Conservation (phyloP, 2,329 filamentous ascomycete species). For the Ophiobolus disseminans region DNA sequence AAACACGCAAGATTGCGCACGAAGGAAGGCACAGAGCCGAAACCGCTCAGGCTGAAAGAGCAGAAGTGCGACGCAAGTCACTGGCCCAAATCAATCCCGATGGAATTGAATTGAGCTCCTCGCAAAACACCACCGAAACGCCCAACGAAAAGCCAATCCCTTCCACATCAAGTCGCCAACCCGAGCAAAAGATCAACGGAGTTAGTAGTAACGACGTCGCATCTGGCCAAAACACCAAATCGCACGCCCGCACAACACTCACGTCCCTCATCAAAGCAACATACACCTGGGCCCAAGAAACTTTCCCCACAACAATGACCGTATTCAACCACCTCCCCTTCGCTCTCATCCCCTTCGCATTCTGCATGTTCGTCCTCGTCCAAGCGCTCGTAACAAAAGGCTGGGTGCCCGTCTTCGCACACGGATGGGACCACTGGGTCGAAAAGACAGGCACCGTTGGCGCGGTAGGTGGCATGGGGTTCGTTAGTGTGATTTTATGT, state of each 20-base stretch:
- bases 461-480: constrained; percentile 74
- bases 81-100: constrained; percentile 15
- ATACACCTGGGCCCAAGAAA: constrained; percentile 70
- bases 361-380: constrained; percentile 77
- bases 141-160: constrained; percentile 20
- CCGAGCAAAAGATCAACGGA: constrained; percentile 7
- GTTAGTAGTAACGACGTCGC: background rate
- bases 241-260: constrained; percentile 61
- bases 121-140: background rate
- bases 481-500: constrained; percentile 73
- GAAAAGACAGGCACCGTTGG: constrained; percentile 72
- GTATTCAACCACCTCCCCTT: constrained; percentile 72
- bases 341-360: constrained; percentile 72
- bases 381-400: constrained; percentile 76
- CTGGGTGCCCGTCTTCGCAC: constrained; percentile 75
- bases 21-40: constrained; percentile 61
- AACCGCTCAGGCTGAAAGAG: constrained; percentile 44
- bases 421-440: constrained; percentile 78
- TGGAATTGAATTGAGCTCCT: constrained; percentile 8
- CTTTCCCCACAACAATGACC: constrained; percentile 72
- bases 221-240: constrained; percentile 1
- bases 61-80: constrained; percentile 41
- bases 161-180: constrained; percentile 4
- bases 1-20: constrained; percentile 68
- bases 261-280: constrained; percentile 56